phyloP scores from a whole-genome alignment of 768 basidiomycete species.

The Austroboletus festivus region DNA sequence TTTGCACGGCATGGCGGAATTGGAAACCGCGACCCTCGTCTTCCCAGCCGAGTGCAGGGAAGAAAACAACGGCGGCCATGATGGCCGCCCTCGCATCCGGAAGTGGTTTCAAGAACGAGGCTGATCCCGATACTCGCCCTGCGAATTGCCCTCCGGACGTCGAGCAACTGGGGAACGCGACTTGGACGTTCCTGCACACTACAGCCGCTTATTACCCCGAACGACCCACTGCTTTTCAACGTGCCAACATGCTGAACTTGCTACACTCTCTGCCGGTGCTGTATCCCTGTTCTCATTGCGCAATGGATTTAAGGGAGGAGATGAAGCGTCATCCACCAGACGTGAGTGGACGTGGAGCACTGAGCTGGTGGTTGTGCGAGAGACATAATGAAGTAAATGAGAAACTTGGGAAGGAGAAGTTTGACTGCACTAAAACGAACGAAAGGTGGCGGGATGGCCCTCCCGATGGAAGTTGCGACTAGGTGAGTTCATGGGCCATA shows the following conservation, averaged over 20 bases:
- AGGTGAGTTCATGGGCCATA: no score
- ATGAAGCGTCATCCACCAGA: slow-evolving; percentile 70
- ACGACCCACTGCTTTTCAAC: slow-evolving; percentile 69
- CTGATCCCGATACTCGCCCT: slow-evolving; percentile 41
- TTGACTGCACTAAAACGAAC: slow-evolving; percentile 79
- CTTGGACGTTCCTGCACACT: slow-evolving; percentile 96
- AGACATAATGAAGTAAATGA: slow-evolving; percentile 91
- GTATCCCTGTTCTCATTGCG: slow-evolving; percentile 89
- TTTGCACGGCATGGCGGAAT: slow-evolving; percentile 77
- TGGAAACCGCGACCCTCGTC: slow-evolving; percentile 50
- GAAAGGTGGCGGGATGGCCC: slow-evolving; percentile 95
- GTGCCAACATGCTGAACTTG: slow-evolving; percentile 79
- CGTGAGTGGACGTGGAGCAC: slow-evolving; percentile 61
- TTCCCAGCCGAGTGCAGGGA: slow-evolving; percentile 25
- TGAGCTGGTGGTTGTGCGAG: slow-evolving; percentile 88
- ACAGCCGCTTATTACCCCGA: slow-evolving; percentile 95
- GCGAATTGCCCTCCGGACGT: slow-evolving; percentile 86
- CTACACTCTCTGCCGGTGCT: slow-evolving; percentile 74
- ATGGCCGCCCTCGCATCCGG: slow-evolving; percentile 35
- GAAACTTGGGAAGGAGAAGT: slow-evolving; percentile 76
- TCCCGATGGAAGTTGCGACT: slow-evolving; percentile 85
- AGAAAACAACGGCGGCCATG: slow-evolving; percentile 32
- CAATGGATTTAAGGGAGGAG: slow-evolving; percentile 73
- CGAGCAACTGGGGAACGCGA: slow-evolving; percentile 84
- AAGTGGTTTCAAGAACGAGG: slow-evolving; percentile 24